These are phyloP conservation scores for Coemansia javaensis DNA, from an alignment of 192 early-diverging fungal species.

Conservation along the genomic window DNA sequence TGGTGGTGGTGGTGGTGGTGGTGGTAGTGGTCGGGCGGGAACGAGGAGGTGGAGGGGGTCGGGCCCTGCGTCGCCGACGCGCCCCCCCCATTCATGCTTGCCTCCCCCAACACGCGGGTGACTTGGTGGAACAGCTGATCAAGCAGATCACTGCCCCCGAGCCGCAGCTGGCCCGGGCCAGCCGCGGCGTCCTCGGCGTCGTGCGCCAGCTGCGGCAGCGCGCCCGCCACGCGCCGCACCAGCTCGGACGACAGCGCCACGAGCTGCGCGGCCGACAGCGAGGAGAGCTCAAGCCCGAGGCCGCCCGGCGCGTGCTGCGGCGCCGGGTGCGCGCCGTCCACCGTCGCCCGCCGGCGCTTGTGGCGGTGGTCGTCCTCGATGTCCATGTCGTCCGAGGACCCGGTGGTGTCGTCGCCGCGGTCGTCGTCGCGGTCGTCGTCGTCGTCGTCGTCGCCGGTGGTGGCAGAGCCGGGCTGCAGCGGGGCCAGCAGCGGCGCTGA, in stretches of 20 bases:
- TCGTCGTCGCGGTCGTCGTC: not conserved
- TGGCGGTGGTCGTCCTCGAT: conserved; percentile 7
- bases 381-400: conserved; percentile 1
- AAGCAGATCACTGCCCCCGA: conserved; percentile 15
- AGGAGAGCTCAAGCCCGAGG: conserved; percentile 18
- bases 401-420: not conserved
- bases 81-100: not conserved
- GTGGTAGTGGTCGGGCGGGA: not conserved
- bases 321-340: conserved; percentile 11
- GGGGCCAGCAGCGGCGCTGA: not conserved
- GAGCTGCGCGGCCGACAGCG: conserved; percentile 36
- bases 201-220: conserved; percentile 32
- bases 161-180: too few species aligned
- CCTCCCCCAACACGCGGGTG: conserved; percentile 10
- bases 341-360: conserved; percentile 38
- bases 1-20: not conserved
- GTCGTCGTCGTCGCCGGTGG: too few species aligned
- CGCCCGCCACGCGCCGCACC: conserved; percentile 36
- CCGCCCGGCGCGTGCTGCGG: conserved; percentile 5
- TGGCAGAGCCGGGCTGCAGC: too few species aligned
- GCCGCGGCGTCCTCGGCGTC: conserved; percentile 23
- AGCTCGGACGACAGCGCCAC: conserved; percentile 48
- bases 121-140: conserved; percentile 25
- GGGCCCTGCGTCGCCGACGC: too few species aligned
- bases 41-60: not conserved